A percentile compares a stretch with the other conserved stretches of the same genome.
phyloP scores from a whole-genome alignment of 2,329 filamentous ascomycete species.

The Pestalotiopsis sp. region DNA sequence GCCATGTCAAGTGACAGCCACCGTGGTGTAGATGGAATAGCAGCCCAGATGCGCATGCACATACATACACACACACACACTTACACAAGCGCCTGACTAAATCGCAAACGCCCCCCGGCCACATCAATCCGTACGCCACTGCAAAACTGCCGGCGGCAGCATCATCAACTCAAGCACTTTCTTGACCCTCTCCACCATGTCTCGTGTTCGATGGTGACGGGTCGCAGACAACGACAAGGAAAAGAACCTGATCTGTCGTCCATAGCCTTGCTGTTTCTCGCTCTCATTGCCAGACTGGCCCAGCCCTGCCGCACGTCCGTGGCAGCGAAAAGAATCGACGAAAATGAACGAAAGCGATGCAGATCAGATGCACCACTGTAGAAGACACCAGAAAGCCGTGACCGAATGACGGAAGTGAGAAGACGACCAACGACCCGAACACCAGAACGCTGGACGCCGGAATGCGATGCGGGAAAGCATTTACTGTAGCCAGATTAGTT shows the following conservation, averaged over 20 bases:
- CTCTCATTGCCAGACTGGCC: background rate
- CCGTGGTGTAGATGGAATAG: background rate
- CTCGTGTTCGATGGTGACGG: background rate
- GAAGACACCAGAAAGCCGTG: slow-evolving; percentile 12
- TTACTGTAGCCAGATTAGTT: slow-evolving; percentile 5
- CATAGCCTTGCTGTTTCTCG: background rate
- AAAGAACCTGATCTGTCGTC: background rate
- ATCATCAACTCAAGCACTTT: background rate
- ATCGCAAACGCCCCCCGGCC: slow-evolving; percentile 3
- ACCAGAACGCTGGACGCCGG: slow-evolving; percentile 30
- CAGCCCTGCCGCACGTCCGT: background rate
- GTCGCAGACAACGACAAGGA: background rate
- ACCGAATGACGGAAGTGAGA: slow-evolving; percentile 10
- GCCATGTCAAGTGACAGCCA: slow-evolving; percentile 6
- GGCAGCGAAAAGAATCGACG: background rate
- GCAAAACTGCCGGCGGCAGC: background rate
- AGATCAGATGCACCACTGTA: background rate
- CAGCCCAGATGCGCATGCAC: background rate
- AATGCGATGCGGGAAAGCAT: slow-evolving; percentile 25
- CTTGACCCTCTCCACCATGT: background rate
- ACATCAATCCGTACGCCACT: slow-evolving; percentile 6
- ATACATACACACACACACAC: too few relatives aligned
- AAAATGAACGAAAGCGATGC: slow-evolving; percentile 10
- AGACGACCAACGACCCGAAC: slow-evolving; percentile 13
- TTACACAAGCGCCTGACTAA: background rate